A percentile compares a stretch with the other conserved stretches of the same genome.
phyloP scores from a whole-genome alignment of 345 rosid species.

The Dipteronia dyeriana region DNA sequence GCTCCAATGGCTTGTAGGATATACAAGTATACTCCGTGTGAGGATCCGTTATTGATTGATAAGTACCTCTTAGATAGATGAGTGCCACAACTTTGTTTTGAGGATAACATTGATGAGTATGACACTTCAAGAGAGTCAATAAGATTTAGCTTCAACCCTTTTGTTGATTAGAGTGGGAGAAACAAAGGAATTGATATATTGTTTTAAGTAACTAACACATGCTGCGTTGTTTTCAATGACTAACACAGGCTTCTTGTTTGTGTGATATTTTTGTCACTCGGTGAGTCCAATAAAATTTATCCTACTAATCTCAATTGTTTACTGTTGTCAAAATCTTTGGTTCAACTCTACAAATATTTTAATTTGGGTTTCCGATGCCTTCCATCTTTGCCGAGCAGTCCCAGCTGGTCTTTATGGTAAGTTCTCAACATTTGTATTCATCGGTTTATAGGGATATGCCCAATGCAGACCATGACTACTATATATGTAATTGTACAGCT shows the following conservation, averaged over 20 bases:
- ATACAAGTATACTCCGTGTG: no score
- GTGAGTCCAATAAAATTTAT: neutral
- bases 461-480: neutral
- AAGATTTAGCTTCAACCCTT: neutral
- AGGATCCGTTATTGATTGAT: no score
- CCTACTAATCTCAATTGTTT: neutral
- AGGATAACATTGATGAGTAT: no score
- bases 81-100: no score
- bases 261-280: neutral
- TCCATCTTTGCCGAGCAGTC: constrained; percentile 49
- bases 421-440: constrained; percentile 7
- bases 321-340: constrained; percentile 18
- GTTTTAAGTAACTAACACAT: neutral
- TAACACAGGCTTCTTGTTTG: neutral
- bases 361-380: constrained; percentile 19
- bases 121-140: neutral
- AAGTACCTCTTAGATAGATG: no score
- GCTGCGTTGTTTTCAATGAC: neutral
- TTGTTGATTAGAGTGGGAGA: neutral
- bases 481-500: constrained; percentile 44
- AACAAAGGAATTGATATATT: neutral
- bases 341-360: constrained; percentile 27
- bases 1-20: no score
- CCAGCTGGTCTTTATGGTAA: constrained; percentile 93
- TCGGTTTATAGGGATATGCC: neutral